Evolutionary conservation across 1,139 yeast genomes (phyloP).

Genomic region (Nakaseomyces kungkrabaensis): DNA sequence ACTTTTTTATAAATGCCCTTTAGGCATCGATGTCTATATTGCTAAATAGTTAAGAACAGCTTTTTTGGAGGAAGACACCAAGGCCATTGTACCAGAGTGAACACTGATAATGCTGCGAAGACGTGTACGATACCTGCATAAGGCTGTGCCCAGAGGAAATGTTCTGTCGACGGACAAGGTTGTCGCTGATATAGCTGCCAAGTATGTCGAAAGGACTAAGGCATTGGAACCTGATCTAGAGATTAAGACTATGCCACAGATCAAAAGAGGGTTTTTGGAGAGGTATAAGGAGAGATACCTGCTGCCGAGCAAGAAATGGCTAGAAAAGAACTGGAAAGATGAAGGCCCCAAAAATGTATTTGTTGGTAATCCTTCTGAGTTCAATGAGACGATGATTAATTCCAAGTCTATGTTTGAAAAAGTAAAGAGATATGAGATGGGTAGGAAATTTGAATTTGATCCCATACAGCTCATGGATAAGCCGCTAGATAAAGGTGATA

Average conservation of each 20-base stretch:
- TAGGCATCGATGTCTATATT: too few relatives aligned
- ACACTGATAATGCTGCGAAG: neutral
- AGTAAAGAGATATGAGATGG: neutral
- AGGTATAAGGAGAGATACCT: slow-evolving; percentile 17
- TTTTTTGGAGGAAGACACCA: too few relatives aligned
- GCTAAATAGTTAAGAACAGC: too few relatives aligned
- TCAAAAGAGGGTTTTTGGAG: slow-evolving; percentile 12
- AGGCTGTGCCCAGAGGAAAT: neutral
- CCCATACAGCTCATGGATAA: slow-evolving; percentile 10
- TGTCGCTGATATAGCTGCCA: neutral
- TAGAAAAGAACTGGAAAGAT: neutral
- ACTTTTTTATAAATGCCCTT: too few relatives aligned
- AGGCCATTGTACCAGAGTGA: too few relatives aligned
- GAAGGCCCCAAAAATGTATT: slow-evolving; percentile 1
- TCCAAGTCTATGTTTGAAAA: slow-evolving; percentile 2
- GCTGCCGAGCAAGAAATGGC: slow-evolving; percentile 24
- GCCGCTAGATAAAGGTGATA: slow-evolving; percentile 37
- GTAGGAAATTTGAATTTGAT: slow-evolving; percentile 3
- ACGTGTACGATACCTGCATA: neutral
- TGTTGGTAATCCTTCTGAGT: neutral
- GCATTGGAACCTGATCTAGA: slow-evolving; percentile 23
- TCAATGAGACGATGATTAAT: slow-evolving; percentile 7
- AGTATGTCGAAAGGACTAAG: slow-evolving; percentile 16
- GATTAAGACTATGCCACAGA: slow-evolving; percentile 17
- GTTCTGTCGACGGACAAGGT: neutral